These are phyloP conservation scores for Cytospora mali DNA, from an alignment of 2,329 filamentous ascomycete genomes.

Conservation along the genomic window DNA sequence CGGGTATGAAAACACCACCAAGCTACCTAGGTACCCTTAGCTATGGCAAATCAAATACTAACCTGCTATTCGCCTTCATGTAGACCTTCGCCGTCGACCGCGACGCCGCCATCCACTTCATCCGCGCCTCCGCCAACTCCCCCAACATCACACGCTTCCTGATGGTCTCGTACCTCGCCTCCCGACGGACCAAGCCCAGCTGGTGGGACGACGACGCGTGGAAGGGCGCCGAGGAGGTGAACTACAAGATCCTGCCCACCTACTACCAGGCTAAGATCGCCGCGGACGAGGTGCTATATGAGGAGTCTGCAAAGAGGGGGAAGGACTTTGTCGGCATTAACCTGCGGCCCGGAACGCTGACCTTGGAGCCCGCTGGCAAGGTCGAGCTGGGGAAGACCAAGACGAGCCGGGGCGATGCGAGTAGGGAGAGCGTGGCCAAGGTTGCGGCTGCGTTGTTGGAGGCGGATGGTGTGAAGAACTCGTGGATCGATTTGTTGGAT, in stretches of 20 bases:
- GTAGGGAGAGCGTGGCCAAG: slow-evolving; percentile 62
- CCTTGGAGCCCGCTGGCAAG: slow-evolving; percentile 49
- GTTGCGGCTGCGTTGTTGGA: slow-evolving; percentile 60
- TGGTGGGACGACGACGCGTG: slow-evolving; percentile 60
- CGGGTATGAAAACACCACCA: slow-evolving; percentile 39
- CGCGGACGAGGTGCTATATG: slow-evolving; percentile 60
- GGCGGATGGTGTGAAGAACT: slow-evolving; percentile 47
- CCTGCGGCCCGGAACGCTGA: slow-evolving; percentile 56
- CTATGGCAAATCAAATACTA: neutral
- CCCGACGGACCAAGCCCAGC: slow-evolving; percentile 52
- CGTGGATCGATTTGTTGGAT: slow-evolving; percentile 59
- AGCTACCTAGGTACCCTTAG: neutral
- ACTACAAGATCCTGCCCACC: slow-evolving; percentile 47
- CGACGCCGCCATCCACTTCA: slow-evolving; percentile 65
- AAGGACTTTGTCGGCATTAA: slow-evolving; percentile 51
- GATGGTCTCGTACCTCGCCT: slow-evolving; percentile 63
- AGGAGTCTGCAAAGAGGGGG: slow-evolving; percentile 45
- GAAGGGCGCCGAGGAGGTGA: slow-evolving; percentile 42
- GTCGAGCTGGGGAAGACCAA: slow-evolving; percentile 52
- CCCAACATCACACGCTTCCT: slow-evolving; percentile 63
- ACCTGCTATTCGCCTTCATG: neutral
- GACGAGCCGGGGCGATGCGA: slow-evolving; percentile 45
- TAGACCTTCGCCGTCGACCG: slow-evolving; percentile 62
- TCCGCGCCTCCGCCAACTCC: slow-evolving; percentile 59
- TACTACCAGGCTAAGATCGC: slow-evolving; percentile 65